Base-by-base conservation (phyloP, 192 early-diverging fungal species). In the Backusella tuberculispora region DNA sequence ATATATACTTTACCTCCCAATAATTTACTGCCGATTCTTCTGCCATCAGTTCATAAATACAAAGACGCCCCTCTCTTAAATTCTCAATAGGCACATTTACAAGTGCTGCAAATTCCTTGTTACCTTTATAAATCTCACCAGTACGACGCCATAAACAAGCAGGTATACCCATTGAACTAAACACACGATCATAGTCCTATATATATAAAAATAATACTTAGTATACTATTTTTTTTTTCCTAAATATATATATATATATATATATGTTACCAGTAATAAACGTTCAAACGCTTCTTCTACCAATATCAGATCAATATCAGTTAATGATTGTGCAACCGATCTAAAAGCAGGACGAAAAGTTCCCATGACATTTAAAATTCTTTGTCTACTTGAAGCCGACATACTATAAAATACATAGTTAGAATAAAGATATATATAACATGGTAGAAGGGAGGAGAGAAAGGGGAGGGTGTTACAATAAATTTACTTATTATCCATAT, bases 271-370 rank as follows among this genome's bases (percentile, higher is more conserved):
- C 53, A 97, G 86, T 66, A 99, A 85, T 71, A 97, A 85, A 24
- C 97, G 87, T 84, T 99, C 97, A 85, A 99, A 99, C 26, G 92
- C 90, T 83, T 97, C 97, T 83, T 99, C 97, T 1, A 99, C 96
- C 76, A 97, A 81, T 45, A 99, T 91, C 76, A 99, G 81, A 82
- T 99, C 97, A 76, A 96, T 90, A 83, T 99, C 97, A 1, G 95
- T 97, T 66, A 99, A 83, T 10, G 90, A 87, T 80, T 95, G 95
- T 6, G 95, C 96, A 5, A 97, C 91, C 47, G 86, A 85, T 34
- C 95, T 90, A 83, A 99, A 97, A 24, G 90, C 87, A 4, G 97
- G 97, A 43, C 96, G 86, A 79, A 99, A 97, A 1, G 88, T 88
- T 29, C 92, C 93, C 86, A 99, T 90, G 26, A 97, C 95, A 53